Evolutionary conservation across 2,329 filamentous ascomycete genomes (phyloP).

Genomic region (Exophiala mesophila): DNA sequence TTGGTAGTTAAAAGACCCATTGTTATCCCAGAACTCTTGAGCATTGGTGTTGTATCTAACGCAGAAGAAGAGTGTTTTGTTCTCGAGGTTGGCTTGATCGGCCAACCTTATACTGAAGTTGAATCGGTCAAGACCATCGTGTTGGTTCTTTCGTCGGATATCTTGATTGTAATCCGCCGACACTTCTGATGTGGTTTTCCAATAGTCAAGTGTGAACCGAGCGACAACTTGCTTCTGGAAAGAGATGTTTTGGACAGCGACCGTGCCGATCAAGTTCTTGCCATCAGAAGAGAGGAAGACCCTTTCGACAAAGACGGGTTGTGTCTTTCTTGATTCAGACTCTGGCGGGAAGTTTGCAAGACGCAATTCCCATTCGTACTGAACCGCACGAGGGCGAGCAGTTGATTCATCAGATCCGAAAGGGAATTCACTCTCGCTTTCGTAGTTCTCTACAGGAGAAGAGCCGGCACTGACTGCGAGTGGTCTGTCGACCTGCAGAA

Average conservation of each 20-base stretch:
- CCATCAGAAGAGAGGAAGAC: slow-evolving; percentile 85
- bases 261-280: slow-evolving; percentile 75
- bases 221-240: slow-evolving; percentile 88
- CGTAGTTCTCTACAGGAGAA: slow-evolving; percentile 82
- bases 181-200: slow-evolving; percentile 97
- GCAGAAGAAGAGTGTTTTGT: slow-evolving; percentile 89
- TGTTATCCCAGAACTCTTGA: slow-evolving; percentile 94
- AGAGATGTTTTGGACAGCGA: slow-evolving; percentile 80
- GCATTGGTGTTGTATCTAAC: slow-evolving; percentile 81
- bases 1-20: slow-evolving; percentile 80
- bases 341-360: slow-evolving; percentile 75
- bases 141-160: slow-evolving; percentile 58
- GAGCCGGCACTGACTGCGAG: slow-evolving; percentile 94
- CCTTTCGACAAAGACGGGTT: slow-evolving; percentile 73
- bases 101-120: slow-evolving; percentile 90
- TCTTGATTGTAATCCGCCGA: slow-evolving; percentile 81
- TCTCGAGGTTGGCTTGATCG: slow-evolving; percentile 84
- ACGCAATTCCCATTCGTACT: slow-evolving; percentile 82
- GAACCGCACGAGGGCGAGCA: slow-evolving; percentile 41
- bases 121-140: slow-evolving; percentile 75
- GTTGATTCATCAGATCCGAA: slow-evolving; percentile 57
- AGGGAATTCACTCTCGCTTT: slow-evolving; percentile 84
- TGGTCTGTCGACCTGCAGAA: slow-evolving; percentile 86
- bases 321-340: slow-evolving; percentile 53
- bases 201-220: slow-evolving; percentile 93